phyloP scores from a whole-genome alignment of 768 basidiomycete species.

The Xanthoconium purpureum region DNA sequence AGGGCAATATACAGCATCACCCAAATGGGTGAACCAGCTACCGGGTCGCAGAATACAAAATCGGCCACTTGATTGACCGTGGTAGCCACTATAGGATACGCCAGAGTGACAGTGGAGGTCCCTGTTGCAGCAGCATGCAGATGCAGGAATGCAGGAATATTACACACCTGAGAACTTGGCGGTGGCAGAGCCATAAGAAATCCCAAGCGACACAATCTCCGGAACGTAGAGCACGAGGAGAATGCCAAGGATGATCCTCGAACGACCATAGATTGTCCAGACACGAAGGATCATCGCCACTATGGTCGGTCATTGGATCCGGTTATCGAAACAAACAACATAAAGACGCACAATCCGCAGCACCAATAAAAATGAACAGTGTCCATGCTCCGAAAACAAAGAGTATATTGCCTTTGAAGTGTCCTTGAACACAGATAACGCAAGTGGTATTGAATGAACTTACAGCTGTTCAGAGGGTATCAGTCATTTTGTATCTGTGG shows the following conservation, averaged over 20 bases:
- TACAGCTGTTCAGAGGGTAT: slow-evolving; percentile 5
- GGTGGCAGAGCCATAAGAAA: neutral
- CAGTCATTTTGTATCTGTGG: neutral
- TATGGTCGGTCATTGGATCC: neutral
- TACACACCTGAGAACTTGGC: neutral
- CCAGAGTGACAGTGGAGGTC: neutral
- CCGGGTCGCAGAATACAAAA: neutral
- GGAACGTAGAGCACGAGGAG: slow-evolving; percentile 7
- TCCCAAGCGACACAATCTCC: neutral
- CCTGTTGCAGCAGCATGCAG: neutral
- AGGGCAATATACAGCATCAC: neutral
- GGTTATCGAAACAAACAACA: neutral
- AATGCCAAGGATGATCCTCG: slow-evolving; percentile 4
- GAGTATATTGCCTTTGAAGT: slow-evolving; percentile 3
- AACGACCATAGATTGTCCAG: slow-evolving; percentile 10
- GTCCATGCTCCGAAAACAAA: neutral
- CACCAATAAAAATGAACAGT: neutral
- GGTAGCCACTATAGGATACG: neutral
- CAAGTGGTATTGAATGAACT: neutral
- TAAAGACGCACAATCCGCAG: slow-evolving; percentile 10
- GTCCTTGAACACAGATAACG: neutral
- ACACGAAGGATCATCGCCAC: slow-evolving; percentile 19
- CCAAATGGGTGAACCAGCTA: neutral
- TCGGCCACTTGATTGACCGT: neutral
- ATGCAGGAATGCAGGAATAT: neutral